These are phyloP conservation scores for Penicillium verhagenii DNA, from an alignment of 495 filamentous ascomycete genomes.

Conservation along the genomic window DNA sequence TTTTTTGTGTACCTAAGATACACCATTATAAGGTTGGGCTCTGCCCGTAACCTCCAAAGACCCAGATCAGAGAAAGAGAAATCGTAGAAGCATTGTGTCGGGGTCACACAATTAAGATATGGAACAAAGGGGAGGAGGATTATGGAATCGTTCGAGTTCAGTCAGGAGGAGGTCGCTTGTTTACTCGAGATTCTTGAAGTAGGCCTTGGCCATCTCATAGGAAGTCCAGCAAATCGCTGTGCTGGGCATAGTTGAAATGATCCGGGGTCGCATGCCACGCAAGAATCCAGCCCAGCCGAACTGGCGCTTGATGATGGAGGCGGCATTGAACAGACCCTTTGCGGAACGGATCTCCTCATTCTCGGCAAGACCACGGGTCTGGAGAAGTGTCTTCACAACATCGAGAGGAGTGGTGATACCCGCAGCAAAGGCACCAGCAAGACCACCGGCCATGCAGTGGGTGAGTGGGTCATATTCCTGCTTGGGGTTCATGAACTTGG, in stretches of 20 bases:
- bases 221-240: slow-evolving; percentile 96
- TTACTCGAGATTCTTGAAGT: slow-evolving; percentile 54
- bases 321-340: slow-evolving; percentile 78
- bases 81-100: slow-evolving; percentile 8
- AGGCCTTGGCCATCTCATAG: slow-evolving; percentile 77
- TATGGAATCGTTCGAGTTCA: not conserved
- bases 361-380: slow-evolving; percentile 79
- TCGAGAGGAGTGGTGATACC: slow-evolving; percentile 94
- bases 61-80: slow-evolving; percentile 11
- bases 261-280: slow-evolving; percentile 83
- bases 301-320: slow-evolving; percentile 75
- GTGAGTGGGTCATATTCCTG: slow-evolving; percentile 86
- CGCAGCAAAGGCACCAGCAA: slow-evolving; percentile 91
- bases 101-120: slow-evolving; percentile 7
- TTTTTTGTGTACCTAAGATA: slow-evolving; percentile 5
- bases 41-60: slow-evolving; percentile 9
- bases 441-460: slow-evolving; percentile 86
- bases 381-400: slow-evolving; percentile 95
- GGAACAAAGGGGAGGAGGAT: not conserved
- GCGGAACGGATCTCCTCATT: slow-evolving; percentile 84
- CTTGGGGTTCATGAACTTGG: slow-evolving; percentile 83
- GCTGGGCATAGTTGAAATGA: slow-evolving; percentile 96
- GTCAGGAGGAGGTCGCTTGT: slow-evolving; percentile 12
- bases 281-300: slow-evolving; percentile 89
- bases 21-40: slow-evolving; percentile 11